Percentiles rank a stretch among this genome's conserved stretches.
Conservation (phyloP, 345 rosid species). For the Reutealis trisperma region DNA sequence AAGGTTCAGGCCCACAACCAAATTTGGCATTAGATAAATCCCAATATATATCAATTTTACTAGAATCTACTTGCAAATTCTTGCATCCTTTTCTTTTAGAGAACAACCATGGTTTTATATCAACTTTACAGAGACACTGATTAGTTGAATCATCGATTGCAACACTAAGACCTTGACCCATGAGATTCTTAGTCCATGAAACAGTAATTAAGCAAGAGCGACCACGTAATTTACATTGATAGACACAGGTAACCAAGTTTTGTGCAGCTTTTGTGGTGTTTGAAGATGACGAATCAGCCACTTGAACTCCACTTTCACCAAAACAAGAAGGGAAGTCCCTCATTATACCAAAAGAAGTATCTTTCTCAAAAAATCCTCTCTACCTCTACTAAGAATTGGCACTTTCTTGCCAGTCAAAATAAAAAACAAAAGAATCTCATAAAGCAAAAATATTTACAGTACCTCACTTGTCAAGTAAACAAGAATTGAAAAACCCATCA, state of each 20-base stretch:
- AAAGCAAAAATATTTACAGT: constrained; percentile 7
- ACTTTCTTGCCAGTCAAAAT: neutral
- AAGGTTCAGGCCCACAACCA: constrained; percentile 79
- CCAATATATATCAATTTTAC: constrained; percentile 63
- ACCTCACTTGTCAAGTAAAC: constrained; percentile 29
- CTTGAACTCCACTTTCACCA: constrained; percentile 94
- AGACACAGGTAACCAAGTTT: constrained; percentile 73
- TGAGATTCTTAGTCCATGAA: constrained; percentile 80
- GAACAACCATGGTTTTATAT: constrained; percentile 89
- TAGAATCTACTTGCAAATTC: constrained; percentile 53
- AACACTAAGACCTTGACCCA: constrained; percentile 81
- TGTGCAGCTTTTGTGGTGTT: constrained; percentile 59
- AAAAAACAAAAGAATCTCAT: neutral
- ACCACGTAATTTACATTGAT: constrained; percentile 63
- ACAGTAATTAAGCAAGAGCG: constrained; percentile 66
- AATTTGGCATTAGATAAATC: constrained; percentile 77
- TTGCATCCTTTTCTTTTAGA: constrained; percentile 79
- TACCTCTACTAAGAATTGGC: neutral
- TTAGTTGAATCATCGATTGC: constrained; percentile 64
- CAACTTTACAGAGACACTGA: constrained; percentile 74
- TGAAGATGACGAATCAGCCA: constrained; percentile 80
- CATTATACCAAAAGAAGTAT: constrained; percentile 36
- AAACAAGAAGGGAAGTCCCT: constrained; percentile 97
- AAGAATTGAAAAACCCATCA: constrained; percentile 39
- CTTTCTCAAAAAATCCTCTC: constrained; percentile 11